Conservation (phyloP, 108 stramenopile genomes). For the Craspedostauros australis region DNA sequence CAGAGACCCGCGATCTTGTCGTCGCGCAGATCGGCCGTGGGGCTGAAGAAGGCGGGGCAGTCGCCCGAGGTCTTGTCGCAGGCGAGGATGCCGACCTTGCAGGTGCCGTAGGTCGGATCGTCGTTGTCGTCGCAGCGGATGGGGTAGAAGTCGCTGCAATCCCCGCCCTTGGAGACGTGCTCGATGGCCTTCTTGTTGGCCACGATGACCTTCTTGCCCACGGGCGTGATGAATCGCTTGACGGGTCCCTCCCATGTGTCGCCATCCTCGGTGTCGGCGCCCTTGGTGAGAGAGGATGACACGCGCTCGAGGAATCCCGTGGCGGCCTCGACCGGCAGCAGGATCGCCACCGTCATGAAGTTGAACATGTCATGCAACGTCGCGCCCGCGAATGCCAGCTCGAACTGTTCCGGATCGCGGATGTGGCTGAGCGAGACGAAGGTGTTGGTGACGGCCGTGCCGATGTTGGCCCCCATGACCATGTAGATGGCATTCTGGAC, state of each 20-base stretch:
- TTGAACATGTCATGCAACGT: conserved; percentile 73
- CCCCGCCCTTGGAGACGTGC: conserved; percentile 32
- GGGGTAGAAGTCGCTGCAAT: conserved; percentile 36
- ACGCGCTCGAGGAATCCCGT: conserved; percentile 26
- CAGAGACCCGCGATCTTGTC: conserved; percentile 51
- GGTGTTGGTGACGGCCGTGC: conserved; percentile 55
- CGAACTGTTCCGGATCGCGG: conserved; percentile 50
- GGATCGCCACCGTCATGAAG: conserved; percentile 44
- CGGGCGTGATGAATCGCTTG: conserved; percentile 44
- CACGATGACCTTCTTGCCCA: conserved; percentile 35
- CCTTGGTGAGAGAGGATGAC: conserved; percentile 39
- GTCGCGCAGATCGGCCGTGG: conserved; percentile 35
- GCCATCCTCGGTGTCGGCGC: conserved; percentile 19
- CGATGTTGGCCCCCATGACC: conserved; percentile 80
- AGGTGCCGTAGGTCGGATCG: neutral
- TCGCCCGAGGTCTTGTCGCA: conserved; percentile 21
- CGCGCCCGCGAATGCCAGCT: conserved; percentile 66
- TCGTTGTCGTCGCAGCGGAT: conserved; percentile 19
- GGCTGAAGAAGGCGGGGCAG: conserved; percentile 59
- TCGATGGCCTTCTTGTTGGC: conserved; percentile 54
- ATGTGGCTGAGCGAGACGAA: conserved; percentile 64
- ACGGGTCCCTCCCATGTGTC: conserved; percentile 49
- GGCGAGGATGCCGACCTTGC: conserved; percentile 11
- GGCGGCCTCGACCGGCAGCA: conserved; percentile 56
- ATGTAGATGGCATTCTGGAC: conserved; percentile 42